A percentile compares a stretch with the other conserved stretches of the same genome.
phyloP scores from a whole-genome alignment of 2,329 filamentous ascomycete genomes.

The Trichoderma atroviride region DNA sequence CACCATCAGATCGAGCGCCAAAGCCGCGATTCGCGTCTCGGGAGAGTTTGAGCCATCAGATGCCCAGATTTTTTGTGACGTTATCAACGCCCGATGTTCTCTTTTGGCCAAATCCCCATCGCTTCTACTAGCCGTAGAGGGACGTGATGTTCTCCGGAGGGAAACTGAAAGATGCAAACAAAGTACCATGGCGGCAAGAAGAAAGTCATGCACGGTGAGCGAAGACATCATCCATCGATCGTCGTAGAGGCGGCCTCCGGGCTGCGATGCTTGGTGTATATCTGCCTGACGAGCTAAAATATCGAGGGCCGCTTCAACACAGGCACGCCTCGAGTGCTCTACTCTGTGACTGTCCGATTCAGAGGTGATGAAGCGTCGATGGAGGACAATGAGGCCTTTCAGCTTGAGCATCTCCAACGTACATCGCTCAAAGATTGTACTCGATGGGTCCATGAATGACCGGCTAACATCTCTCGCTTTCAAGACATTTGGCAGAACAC shows the following conservation, averaged over 20 bases:
- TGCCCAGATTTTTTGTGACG: constrained; percentile 1
- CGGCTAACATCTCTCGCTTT: background rate
- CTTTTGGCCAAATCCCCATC: background rate
- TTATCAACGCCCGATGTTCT: background rate
- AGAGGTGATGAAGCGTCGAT: constrained; percentile 6
- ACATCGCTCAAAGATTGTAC: constrained; percentile 5
- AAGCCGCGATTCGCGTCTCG: background rate
- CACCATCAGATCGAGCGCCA: constrained; percentile 1
- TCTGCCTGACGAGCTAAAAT: constrained; percentile 15
- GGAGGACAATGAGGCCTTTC: constrained; percentile 11
- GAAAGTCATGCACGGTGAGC: constrained; percentile 6
- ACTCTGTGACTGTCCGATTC: background rate
- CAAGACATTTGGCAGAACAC: background rate
- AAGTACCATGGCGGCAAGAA: constrained; percentile 17
- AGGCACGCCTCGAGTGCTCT: constrained; percentile 10
- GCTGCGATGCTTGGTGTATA: constrained; percentile 2
- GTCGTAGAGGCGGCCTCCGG: constrained; percentile 3
- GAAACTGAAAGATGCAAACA: constrained; percentile 11
- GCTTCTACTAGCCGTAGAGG: background rate
- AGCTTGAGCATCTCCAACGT: constrained; percentile 6
- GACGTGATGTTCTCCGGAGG: background rate
- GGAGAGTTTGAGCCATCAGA: background rate
- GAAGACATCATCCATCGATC: constrained; percentile 13
- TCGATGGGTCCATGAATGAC: constrained; percentile 7
- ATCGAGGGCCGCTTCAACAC: constrained; percentile 7